Base-by-base conservation (phyloP, 2,329 filamentous ascomycete species). In the Fusarium austroafricanum region DNA sequence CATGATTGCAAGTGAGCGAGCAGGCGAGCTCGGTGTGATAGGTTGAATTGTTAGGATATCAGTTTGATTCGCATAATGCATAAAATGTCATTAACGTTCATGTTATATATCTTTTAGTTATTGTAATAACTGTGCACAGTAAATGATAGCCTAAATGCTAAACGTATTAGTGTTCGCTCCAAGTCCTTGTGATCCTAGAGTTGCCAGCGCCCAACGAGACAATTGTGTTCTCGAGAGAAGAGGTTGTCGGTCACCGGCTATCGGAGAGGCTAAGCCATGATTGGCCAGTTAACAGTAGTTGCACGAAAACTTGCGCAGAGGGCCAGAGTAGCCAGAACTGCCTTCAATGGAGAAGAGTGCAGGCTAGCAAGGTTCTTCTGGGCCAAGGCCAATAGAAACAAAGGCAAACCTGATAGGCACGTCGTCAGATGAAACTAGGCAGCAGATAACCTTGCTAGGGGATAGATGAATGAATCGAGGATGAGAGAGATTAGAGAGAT, bases 231-330 rank as follows among this genome's bases (percentile, higher is more conserved):
- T 52, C n/a, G 20, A 65, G 64, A 53, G 47, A 52, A 45, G 42
- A 71, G 68, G 72, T 74, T 74, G 58, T 74, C 71, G 72, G 72
- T 56, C 39, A 44, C 56, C 72, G 72, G 72, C 58, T 74, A 40
- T 74, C 72, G 72, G 72, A 61, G 51, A 55, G 59, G 55, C 72
- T 71, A 73, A 71, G 61, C 56, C 59, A 45, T 73, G 72, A 74
- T 74, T 74, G 72, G 72, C 56, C 57, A 52, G 55, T 65, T 56
- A 69, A 64, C 38, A 54, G 66, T 64, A 39, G 62, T 70, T 64
- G 47, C 37, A 23, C 29, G 43, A 42, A 67, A 58, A 55, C 52
- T 63, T 66, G 46, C 39, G 33, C 29, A 61, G 55, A 54, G 35
- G 33, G 18, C 10, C 23, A 55, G 15, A 49, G 40, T 9, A 29